phyloP scores from a whole-genome alignment of 129 eudicot species.

The Kitagawia praeruptora region DNA sequence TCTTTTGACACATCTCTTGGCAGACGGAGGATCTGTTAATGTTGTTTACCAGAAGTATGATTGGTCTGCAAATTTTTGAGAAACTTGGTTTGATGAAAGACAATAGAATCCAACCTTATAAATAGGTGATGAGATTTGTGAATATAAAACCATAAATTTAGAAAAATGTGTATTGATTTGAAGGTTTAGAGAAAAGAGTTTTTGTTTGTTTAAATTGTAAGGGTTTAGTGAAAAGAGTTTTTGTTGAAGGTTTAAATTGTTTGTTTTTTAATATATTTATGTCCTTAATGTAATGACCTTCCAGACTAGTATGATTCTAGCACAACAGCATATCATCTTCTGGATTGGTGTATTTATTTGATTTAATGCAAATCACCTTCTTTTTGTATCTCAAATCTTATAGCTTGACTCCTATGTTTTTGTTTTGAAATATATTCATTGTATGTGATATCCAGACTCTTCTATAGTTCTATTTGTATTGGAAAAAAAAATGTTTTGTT shows the following conservation, averaged over 20 bases:
- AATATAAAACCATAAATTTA: background rate
- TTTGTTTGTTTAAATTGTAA: background rate
- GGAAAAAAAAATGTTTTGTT: too few relatives aligned
- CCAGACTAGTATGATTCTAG: background rate
- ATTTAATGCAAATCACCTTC: background rate
- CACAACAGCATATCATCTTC: background rate
- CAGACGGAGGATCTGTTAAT: slow-evolving; percentile 66
- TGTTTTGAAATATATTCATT: too few relatives aligned
- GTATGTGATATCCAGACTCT: too few relatives aligned
- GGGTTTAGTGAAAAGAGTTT: background rate
- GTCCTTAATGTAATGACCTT: slow-evolving; percentile 7
- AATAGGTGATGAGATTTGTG: slow-evolving; percentile 12
- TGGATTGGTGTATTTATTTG: background rate
- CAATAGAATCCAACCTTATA: background rate
- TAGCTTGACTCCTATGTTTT: too few relatives aligned
- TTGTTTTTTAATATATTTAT: background rate
- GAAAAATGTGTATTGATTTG: background rate
- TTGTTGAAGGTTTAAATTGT: background rate
- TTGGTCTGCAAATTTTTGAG: slow-evolving; percentile 62
- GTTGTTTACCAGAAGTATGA: slow-evolving; percentile 68
- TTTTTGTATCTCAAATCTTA: too few relatives aligned
- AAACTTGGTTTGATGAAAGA: background rate
- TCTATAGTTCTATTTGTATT: too few relatives aligned
- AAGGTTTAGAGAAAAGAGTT: background rate
- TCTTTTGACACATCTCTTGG: slow-evolving; percentile 67